Evolutionary conservation across 1,284 basidiomycete genomes (phyloP).

Genomic region (Pseudozyma hubeiensis): DNA sequence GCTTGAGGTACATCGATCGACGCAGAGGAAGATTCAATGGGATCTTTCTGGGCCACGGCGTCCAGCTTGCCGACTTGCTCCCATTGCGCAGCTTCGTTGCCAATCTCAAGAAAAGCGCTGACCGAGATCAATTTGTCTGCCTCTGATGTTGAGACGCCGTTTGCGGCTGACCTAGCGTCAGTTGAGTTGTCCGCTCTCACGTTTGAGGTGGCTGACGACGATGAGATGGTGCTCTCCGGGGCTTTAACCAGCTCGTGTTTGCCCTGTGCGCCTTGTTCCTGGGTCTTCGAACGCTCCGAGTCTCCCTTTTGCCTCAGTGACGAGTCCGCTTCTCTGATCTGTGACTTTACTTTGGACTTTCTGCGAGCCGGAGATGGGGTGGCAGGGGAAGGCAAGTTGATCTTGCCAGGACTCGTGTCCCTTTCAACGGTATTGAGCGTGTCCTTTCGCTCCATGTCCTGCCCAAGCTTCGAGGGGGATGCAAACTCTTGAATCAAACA

Average conservation of each 20-base stretch:
- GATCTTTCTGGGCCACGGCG: background rate
- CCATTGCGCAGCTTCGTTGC: slow-evolving; percentile 5
- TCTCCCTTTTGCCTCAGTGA: background rate
- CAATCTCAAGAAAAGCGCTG: slow-evolving; percentile 12
- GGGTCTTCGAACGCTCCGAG: background rate
- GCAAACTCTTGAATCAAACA: slow-evolving; percentile 56
- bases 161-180: background rate
- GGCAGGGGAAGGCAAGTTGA: slow-evolving; percentile 7
- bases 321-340: background rate
- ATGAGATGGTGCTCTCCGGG: background rate
- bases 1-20: background rate
- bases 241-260: background rate
- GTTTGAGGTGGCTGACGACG: background rate
- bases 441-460: slow-evolving; percentile 12
- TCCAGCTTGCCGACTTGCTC: slow-evolving; percentile 5
- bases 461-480: slow-evolving; percentile 22
- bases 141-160: background rate
- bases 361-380: slow-evolving; percentile 2
- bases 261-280: background rate
- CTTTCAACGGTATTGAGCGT: slow-evolving; percentile 4
- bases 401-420: background rate
- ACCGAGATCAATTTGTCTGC: slow-evolving; percentile 7
- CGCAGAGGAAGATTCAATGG: background rate
- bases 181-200: background rate
- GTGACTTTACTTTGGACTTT: background rate